Percentiles rank a stretch among this genome's conserved stretches.
Conservation (phyloP, 1,139 yeast genomes). For the Candida tetrigidarum region DNA sequence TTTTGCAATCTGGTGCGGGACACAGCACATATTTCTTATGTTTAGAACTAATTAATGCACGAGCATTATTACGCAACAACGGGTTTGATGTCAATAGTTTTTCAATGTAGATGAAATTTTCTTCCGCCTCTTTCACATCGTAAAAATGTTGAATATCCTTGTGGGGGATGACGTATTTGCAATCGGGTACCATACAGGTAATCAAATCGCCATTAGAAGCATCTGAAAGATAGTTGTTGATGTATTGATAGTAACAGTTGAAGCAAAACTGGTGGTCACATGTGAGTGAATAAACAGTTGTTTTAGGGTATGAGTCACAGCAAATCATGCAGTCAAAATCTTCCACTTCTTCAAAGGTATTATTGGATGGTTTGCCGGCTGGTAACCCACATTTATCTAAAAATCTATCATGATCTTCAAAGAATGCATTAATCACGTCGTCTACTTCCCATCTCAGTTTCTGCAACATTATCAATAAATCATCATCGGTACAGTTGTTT, state of each 20-base stretch:
- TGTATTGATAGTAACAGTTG: conserved; percentile 66
- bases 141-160: conserved; percentile 27
- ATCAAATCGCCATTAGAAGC: conserved; percentile 60
- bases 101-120: conserved; percentile 10
- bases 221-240: conserved; percentile 40
- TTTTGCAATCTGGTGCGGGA: conserved; percentile 83
- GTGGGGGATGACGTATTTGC: conserved; percentile 41
- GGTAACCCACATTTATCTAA: conserved; percentile 54
- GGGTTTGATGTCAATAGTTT: conserved; percentile 16
- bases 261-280: conserved; percentile 77
- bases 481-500: conserved; percentile 42
- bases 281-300: conserved; percentile 53
- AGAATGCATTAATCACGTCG: conserved; percentile 66
- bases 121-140: conserved; percentile 9
- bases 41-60: conserved; percentile 53
- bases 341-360: conserved; percentile 22
- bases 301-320: conserved; percentile 54
- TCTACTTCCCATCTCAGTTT: conserved; percentile 77
- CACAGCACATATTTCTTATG: conserved; percentile 70
- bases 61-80: conserved; percentile 37
- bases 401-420: conserved; percentile 53
- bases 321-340: conserved; percentile 67
- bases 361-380: conserved; percentile 19
- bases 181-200: conserved; percentile 61
- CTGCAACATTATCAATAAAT: conserved; percentile 57